A percentile compares a stretch with the other conserved stretches of the same genome.
Evolutionary conservation across 129 eudicot species (phyloP).

Genomic region (Artemisia tridentata): DNA sequence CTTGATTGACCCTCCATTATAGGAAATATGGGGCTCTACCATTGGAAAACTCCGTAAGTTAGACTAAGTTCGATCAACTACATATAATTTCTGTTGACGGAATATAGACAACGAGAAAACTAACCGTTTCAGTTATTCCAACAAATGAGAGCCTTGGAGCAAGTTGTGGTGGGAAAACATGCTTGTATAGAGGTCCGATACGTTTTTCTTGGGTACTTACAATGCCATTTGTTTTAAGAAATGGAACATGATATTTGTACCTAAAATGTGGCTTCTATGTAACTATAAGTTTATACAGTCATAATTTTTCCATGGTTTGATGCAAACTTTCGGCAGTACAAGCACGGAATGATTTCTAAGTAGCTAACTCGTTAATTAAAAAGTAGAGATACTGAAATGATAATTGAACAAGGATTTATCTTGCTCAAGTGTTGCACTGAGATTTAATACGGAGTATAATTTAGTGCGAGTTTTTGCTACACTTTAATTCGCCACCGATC

Average conservation of each 20-base stretch:
- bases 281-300: background rate
- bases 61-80: background rate
- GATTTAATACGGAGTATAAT: too few species aligned
- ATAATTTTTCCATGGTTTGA: background rate
- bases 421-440: too few species aligned
- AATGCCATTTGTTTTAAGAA: slow-evolving; percentile 39
- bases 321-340: background rate
- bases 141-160: slow-evolving; percentile 60
- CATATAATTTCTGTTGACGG: background rate
- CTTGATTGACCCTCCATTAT: slow-evolving; percentile 46
- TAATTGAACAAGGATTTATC: too few species aligned
- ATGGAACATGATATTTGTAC: slow-evolving; percentile 30
- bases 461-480: too few species aligned
- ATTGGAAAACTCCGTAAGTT: background rate
- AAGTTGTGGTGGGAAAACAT: slow-evolving; percentile 39
- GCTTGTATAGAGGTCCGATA: slow-evolving; percentile 5
- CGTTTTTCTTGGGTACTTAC: slow-evolving; percentile 37
- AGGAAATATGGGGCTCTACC: slow-evolving; percentile 22
- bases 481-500: too few species aligned
- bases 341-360: too few species aligned
- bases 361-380: too few species aligned
- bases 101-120: background rate
- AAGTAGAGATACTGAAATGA: too few species aligned
- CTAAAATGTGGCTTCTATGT: background rate
- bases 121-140: slow-evolving; percentile 42